These are phyloP conservation scores for Auricularia sp. DNA, from an alignment of 768 basidiomycete species.

Conservation along the genomic window DNA sequence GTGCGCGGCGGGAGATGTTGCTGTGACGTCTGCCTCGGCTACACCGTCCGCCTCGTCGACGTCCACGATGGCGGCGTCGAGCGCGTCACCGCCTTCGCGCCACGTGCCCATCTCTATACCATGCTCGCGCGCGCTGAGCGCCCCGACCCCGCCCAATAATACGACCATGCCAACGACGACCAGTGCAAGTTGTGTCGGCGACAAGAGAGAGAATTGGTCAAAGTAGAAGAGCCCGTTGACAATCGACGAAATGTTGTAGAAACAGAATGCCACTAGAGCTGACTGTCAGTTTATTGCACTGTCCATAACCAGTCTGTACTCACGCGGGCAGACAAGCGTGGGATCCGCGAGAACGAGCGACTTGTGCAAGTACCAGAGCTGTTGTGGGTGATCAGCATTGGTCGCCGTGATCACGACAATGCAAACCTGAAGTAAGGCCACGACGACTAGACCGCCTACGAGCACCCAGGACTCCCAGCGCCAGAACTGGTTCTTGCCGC, in stretches of 20 bases:
- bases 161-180: conserved; percentile 68
- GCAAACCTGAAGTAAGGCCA: conserved; percentile 61
- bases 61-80: conserved; percentile 9
- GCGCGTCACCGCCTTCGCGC: conserved; percentile 32
- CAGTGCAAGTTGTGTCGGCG: conserved; percentile 56
- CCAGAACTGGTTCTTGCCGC: conserved; percentile 73
- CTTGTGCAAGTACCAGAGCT: conserved; percentile 73
- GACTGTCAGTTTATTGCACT: background rate
- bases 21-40: conserved; percentile 2
- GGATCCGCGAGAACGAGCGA: conserved; percentile 73
- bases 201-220: conserved; percentile 67
- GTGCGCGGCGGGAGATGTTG: background rate
- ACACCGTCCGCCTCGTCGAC: conserved; percentile 3
- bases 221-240: conserved; percentile 85
- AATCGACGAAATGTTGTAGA: conserved; percentile 89
- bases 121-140: conserved; percentile 60
- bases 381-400: background rate
- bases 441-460: conserved; percentile 55
- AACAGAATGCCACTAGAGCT: conserved; percentile 72
- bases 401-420: conserved; percentile 11
- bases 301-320: conserved; percentile 21
- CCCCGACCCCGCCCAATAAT: conserved; percentile 81
- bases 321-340: conserved; percentile 75
- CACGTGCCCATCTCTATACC: conserved; percentile 36
- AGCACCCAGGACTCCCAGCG: conserved; percentile 79